These are phyloP conservation scores for Cyclotella cryptica DNA, from an alignment of 108 stramenopile genomes.

Conservation along the genomic window DNA sequence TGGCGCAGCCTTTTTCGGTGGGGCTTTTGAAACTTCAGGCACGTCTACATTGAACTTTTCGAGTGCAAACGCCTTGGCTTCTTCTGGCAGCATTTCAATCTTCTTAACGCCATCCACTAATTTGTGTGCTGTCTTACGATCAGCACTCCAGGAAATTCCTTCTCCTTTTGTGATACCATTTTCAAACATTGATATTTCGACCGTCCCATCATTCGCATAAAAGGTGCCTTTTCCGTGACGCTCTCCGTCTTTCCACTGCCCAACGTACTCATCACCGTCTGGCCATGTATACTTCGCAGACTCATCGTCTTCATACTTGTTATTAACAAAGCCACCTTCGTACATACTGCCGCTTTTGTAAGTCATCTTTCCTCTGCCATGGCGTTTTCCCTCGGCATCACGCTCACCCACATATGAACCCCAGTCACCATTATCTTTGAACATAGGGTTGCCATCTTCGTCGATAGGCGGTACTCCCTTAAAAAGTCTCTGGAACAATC, in stretches of 20 bases:
- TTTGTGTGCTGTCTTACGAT: constrained; percentile 23
- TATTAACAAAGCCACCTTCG: constrained; percentile 27
- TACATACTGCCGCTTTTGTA: constrained; percentile 28
- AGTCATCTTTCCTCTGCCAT: constrained; percentile 43
- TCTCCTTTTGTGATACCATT: constrained; percentile 48
- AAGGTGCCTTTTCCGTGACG: constrained; percentile 28
- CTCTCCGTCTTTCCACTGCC: constrained; percentile 37
- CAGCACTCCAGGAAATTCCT: constrained; percentile 68
- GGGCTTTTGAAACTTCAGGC: not conserved
- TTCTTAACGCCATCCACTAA: constrained; percentile 13
- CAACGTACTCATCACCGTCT: constrained; percentile 33
- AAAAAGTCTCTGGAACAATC: not conserved
- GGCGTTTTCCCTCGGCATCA: constrained; percentile 32
- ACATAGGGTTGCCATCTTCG: constrained; percentile 13
- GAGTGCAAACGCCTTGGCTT: constrained; percentile 11
- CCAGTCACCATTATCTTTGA: constrained; percentile 41
- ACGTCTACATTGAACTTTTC: constrained; percentile 11
- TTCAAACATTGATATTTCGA: constrained; percentile 41
- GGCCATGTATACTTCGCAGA: constrained; percentile 14
- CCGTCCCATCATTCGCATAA: constrained; percentile 11
- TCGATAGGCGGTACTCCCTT: constrained; percentile 1
- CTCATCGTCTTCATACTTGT: constrained; percentile 33
- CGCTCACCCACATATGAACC: constrained; percentile 33
- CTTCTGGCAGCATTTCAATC: constrained; percentile 2
- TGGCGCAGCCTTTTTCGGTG: not conserved